Evolutionary conservation across 2,329 filamentous ascomycete species (phyloP), one percentile per base, ranked within the genome.

Genomic region (Penicillium brasilianum): DNA sequence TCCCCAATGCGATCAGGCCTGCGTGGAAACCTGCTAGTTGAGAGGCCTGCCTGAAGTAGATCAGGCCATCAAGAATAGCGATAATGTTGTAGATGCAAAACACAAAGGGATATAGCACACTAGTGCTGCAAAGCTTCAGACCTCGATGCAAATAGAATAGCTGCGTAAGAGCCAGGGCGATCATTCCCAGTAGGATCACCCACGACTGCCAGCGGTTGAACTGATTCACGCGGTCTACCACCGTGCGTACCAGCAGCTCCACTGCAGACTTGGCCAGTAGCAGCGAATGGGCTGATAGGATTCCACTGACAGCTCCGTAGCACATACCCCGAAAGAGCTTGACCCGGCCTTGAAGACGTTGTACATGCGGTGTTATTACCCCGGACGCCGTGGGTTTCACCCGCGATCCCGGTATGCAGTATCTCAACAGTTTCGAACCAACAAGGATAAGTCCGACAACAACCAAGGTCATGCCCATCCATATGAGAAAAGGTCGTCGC

Each of bases 61-160:
- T 97, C 68, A 99, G 84, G 34, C 95, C 95, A 78, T 99, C 95
- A 68, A 98, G 83, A 69, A 99, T 99, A 67, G 95, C 95, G 72
- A 98, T 93, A 72, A 99, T 97, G 83, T 99, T 99, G 84, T 98
- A 99, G 66, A 98, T 88, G 83, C 95, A 99, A 79, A 99, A 99
- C 41, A 98, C 93, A 69, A 98, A 89, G 5, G 95, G 95, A 77
- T 99, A 99, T 68, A 99, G 84, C 63, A 98, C 90, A 71, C 92
- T 97, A 22, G 95, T 98, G 57, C 93, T 97, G 76, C 96, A 93
- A 55, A 99, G 85, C 78, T 97, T 97, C 64, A 99, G 84, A 56
- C 95, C 95, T 46, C 92, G 87, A 74, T 99, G 95, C 62, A 99
- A 87, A 77, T 96, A 98, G 79, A 97, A 99, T 6, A 99, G 85